A percentile compares a stretch with the other conserved stretches of the same genome.
Conservation (phyloP, 768 basidiomycete species). For the Lepiota subincarnata region DNA sequence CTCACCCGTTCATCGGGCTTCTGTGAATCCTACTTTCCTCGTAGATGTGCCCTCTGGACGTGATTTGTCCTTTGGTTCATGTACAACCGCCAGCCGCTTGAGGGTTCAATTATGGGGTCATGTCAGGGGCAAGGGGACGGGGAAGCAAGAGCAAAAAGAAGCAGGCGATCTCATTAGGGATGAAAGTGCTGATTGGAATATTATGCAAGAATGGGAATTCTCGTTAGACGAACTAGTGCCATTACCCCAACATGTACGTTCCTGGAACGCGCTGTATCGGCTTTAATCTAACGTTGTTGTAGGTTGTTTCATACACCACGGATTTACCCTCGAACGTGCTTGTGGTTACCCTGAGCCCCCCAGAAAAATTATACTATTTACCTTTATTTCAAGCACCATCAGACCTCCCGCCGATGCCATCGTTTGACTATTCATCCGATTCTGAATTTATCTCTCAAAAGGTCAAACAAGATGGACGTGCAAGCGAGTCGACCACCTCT, state of each 20-base stretch:
- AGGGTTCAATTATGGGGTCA: conserved; percentile 60
- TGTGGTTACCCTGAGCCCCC: conserved; percentile 60
- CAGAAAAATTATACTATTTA: conserved; percentile 56
- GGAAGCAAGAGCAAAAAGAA: conserved; percentile 5
- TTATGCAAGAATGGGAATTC: conserved; percentile 67
- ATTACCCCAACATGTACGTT: conserved; percentile 58
- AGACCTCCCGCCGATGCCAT: conserved; percentile 51
- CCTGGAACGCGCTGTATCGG: background rate
- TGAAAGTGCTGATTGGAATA: conserved; percentile 44
- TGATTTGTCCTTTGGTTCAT: conserved; percentile 52
- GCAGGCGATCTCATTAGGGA: background rate
- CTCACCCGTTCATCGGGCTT: conserved; percentile 76
- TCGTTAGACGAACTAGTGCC: conserved; percentile 53
- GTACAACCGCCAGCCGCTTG: conserved; percentile 37
- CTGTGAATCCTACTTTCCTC: conserved; percentile 75
- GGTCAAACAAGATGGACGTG: conserved; percentile 29
- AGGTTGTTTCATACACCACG: conserved; percentile 22
- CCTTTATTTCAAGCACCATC: conserved; percentile 31
- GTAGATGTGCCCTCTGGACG: conserved; percentile 47
- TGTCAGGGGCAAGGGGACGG: conserved; percentile 1
- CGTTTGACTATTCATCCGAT: conserved; percentile 65
- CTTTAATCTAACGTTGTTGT: conserved; percentile 8
- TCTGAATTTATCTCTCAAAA: conserved; percentile 55
- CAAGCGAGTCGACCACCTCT: background rate
- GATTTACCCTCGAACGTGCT: conserved; percentile 72